Conservation (phyloP, 169 alveolate genomes). For the Plasmodium gaboni region DNA sequence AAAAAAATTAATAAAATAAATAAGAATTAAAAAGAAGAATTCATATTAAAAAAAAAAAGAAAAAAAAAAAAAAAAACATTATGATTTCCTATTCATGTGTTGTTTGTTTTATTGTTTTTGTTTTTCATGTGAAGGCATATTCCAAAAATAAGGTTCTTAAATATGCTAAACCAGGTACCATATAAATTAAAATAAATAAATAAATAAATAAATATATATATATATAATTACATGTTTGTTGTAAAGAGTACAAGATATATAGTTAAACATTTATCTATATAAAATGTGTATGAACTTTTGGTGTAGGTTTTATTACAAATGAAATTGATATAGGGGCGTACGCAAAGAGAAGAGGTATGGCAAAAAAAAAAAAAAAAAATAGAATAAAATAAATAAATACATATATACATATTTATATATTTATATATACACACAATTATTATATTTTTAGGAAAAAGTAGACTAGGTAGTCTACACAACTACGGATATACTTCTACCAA, state of each 20-base stretch:
- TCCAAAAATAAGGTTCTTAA: slow-evolving; percentile 8
- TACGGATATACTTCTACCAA: slow-evolving; percentile 40
- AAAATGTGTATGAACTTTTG: background rate
- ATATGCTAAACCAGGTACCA: slow-evolving; percentile 12
- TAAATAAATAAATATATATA: background rate
- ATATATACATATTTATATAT: background rate
- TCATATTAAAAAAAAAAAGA: background rate
- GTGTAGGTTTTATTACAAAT: slow-evolving; percentile 12
- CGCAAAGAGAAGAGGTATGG: slow-evolving; percentile 3
- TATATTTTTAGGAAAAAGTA: slow-evolving; percentile 25
- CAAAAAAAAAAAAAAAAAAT: background rate
- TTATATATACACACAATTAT: background rate
- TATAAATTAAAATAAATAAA: background rate
- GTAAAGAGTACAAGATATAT: too few species aligned
- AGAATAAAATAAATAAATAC: too few species aligned
- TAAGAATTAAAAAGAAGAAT: slow-evolving; percentile 1
- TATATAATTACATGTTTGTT: background rate
- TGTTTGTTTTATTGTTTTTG: slow-evolving; percentile 11
- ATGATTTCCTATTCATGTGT: slow-evolving; percentile 11
- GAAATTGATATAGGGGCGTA: slow-evolving; percentile 4
- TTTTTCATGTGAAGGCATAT: slow-evolving; percentile 2
- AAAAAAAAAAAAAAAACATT: background rate
- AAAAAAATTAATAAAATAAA: background rate
- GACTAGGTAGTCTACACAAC: slow-evolving; percentile 11
- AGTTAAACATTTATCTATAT: too few species aligned